Conservation (phyloP, 345 rosid species). For the Eutrema yunnanense region DNA sequence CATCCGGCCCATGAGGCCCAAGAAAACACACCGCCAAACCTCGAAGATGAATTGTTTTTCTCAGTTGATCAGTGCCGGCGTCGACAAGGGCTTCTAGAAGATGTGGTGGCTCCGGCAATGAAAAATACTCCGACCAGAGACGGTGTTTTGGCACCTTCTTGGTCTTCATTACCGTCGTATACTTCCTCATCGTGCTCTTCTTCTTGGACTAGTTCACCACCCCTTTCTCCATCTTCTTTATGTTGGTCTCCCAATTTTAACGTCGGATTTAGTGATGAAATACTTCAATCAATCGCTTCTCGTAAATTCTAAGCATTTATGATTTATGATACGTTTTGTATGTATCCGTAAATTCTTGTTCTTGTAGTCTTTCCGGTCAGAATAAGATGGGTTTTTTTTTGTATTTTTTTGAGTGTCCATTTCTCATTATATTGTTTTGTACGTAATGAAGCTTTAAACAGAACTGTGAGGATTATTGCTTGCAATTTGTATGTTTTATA, state of each 20-base stretch:
- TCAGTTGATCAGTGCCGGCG: constrained; percentile 5
- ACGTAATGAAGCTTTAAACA: too few relatives aligned
- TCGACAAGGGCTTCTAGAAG: constrained; percentile 62
- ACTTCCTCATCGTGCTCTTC: constrained; percentile 35
- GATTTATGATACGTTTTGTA: neutral
- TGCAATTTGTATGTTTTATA: neutral
- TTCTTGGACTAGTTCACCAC: constrained; percentile 32
- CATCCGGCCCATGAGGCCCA: constrained; percentile 11
- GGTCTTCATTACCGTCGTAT: constrained; percentile 28
- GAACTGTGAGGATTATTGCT: too few relatives aligned
- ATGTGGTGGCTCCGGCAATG: constrained; percentile 59
- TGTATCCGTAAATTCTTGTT: neutral
- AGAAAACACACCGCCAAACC: neutral
- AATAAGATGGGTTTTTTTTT: neutral
- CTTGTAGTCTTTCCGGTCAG: neutral
- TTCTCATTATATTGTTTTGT: too few relatives aligned
- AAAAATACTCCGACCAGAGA: constrained; percentile 34
- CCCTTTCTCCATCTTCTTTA: constrained; percentile 43
- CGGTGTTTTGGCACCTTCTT: neutral
- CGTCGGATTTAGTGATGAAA: neutral
- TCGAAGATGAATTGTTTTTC: neutral
- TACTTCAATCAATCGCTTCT: neutral
- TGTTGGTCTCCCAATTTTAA: constrained; percentile 36
- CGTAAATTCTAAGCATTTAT: neutral
- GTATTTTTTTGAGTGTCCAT: neutral